Base-by-base conservation (phyloP, 805 yeast genomes). In the Wilhelminamyces savonicus region DNA sequence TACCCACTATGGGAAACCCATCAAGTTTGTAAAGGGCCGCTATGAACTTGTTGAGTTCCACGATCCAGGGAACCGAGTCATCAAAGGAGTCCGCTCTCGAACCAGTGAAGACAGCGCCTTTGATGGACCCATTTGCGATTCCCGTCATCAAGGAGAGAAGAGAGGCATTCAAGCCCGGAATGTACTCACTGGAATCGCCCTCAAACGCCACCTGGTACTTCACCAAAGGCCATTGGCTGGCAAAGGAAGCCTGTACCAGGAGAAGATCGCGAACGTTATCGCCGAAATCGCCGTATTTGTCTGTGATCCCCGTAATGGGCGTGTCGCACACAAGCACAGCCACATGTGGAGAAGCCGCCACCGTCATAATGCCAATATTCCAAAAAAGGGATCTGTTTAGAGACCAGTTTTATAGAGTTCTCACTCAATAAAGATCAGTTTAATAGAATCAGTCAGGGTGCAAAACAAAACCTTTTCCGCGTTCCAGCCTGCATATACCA, bases 1-100 rank as follows among this genome's bases (percentile, higher is more conserved):
- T 61, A 3, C 94, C 94, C 5, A 74, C 68, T 4, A 76, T 34
- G 2, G 82, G 80, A n/a, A 68, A 54, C 19, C 45, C 35, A 9
- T 27, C 27, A 5, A 51, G 32, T 4, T 36, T 35, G 16, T 41
- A 34, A n/a, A 55, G 32, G 2, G 37, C 15, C 9, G 29, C 16
- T 18, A 64, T 33, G 44, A 61, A 73, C 4, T 54, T 47, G 21
- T 58, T 54, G 23, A 74, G 45, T 9, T 44, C 44, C 17, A 44
- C 32, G 26, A 75, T 59, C 77, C 76, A 71, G 14, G 48, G 46
- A 2, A 52, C 47, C 8, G 57, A 53, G 2, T 42, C 42, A 16
- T 48, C 63, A 44, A 62, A 72, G 1, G 76, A 51, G 41, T 73
- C 78, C 11, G 59, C 30, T 24, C 66, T 52, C 3, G 80, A 73